Conservation (phyloP, 78 protist species). For the Dictyostelium intermedium region DNA sequence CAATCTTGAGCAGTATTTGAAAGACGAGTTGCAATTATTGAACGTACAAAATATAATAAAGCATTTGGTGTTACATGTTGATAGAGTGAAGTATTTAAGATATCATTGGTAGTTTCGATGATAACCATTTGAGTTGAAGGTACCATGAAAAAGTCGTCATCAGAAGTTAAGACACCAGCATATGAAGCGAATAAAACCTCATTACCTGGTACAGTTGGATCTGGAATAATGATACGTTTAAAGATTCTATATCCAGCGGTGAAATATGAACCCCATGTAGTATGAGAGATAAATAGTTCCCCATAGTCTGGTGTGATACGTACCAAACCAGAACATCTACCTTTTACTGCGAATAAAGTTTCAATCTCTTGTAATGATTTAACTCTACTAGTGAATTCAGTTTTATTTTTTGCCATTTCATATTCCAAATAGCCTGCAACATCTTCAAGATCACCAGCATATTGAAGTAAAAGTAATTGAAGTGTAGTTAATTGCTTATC, state of each 20-base stretch:
- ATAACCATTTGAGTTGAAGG: slow-evolving; percentile 28
- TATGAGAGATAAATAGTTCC: slow-evolving; percentile 28
- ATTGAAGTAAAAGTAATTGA: slow-evolving; percentile 7
- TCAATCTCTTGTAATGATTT: not conserved
- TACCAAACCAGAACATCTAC: slow-evolving; percentile 38
- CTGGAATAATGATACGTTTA: slow-evolving; percentile 23
- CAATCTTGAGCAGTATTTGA: slow-evolving; percentile 81
- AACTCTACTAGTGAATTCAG: not conserved
- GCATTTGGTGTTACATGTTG: slow-evolving; percentile 34
- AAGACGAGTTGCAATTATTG: slow-evolving; percentile 79
- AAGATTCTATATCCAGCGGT: not conserved
- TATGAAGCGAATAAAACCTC: slow-evolving; percentile 18
- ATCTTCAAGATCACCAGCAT: slow-evolving; percentile 47
- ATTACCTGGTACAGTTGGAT: not conserved
- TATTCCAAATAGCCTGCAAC: slow-evolving; percentile 29
- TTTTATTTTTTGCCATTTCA: slow-evolving; percentile 11
- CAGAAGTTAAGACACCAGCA: slow-evolving; percentile 46
- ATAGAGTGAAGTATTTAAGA: slow-evolving; percentile 63
- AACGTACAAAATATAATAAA: slow-evolving; percentile 76
- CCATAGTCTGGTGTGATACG: slow-evolving; percentile 21
- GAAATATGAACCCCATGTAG: slow-evolving; percentile 52
- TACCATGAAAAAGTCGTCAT: slow-evolving; percentile 66
- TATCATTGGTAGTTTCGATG: slow-evolving; percentile 79
- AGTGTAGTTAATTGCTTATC: slow-evolving; percentile 5
- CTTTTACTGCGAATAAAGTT: not conserved